Base-by-base conservation (phyloP, 371 early-diverging fungal species). In the Mortierella sp. region DNA sequence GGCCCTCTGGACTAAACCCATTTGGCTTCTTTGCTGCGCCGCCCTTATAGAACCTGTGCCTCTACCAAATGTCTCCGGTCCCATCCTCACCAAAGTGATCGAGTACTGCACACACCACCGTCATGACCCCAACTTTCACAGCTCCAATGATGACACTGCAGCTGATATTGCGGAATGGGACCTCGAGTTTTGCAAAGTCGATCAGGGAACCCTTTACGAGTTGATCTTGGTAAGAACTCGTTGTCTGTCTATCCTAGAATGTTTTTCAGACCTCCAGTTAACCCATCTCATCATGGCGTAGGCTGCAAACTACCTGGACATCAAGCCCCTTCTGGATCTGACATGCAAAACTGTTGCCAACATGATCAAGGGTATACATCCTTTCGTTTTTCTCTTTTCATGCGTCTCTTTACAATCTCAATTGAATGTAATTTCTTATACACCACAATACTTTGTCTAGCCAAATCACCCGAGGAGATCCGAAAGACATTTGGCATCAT, bases 301-400 rank as follows among this genome's bases (percentile, higher is more conserved):
- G 71, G 95, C 96, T 18, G 94, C 95, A 3, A 95, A 96, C 81
- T 94, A 94, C 71, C 84, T 96, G 23, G 96, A 95, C 69, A 94
- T 96, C 79, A 91, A 92, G 80, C 88, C 88, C 10, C 81, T 96
- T 41, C 78, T 96, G 34, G 94, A 95, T 65, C 79, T 95, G 46
- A 90, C 90, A 0, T 95, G 96, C 71, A 93, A 91, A 78, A 93
- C 93, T 0, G 94, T 96, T 46, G 96, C 96, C 30, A 91, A 92
- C 66, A 94, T 95, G 93, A 92, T 95, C 81, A 92, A 92, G 81
- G 93, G 85, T 55, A 54, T 10, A 7, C 10, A 23, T 23, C 8
- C 7, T 8, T 16, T 18, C 19, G 23, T 24, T 13, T 31, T 18
- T 23, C 23, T 8, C 1, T 30, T 30, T 8, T 6, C 8, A 13